Conservation (phyloP, 208 protist species). For the Lotmaria passim region DNA sequence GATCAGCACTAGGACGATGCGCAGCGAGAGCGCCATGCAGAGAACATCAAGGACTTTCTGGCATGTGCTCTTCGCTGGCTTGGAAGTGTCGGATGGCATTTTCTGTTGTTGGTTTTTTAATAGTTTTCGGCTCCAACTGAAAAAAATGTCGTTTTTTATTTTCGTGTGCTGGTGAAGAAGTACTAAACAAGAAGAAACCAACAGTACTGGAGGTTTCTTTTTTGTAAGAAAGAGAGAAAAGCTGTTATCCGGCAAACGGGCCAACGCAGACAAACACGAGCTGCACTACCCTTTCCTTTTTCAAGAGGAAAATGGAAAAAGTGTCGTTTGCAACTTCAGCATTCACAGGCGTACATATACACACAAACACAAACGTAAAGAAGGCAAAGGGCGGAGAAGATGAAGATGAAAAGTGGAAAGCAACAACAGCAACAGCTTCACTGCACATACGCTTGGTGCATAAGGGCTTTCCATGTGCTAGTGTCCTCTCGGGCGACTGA, state of each 20-base stretch:
- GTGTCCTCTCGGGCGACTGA: no score
- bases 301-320: no score
- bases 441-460: neutral
- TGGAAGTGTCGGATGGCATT: neutral
- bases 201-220: no score
- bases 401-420: neutral
- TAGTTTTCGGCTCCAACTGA: no score
- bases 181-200: neutral
- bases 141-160: no score
- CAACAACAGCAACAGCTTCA: neutral
- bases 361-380: neutral
- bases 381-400: neutral
- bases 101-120: neutral
- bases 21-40: conserved; percentile 25
- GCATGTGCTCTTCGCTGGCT: conserved; percentile 17
- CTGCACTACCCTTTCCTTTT: no score
- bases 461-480: no score
- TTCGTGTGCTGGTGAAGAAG: neutral
- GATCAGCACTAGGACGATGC: conserved; percentile 34
- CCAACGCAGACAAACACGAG: no score
- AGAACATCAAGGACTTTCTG: conserved; percentile 15
- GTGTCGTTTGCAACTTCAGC: no score
- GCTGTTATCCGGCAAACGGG: no score
- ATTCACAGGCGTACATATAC: neutral
- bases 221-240: no score